Conservation (phyloP, 108 stramenopile species). For the Cylindrotheca fusiformis region DNA sequence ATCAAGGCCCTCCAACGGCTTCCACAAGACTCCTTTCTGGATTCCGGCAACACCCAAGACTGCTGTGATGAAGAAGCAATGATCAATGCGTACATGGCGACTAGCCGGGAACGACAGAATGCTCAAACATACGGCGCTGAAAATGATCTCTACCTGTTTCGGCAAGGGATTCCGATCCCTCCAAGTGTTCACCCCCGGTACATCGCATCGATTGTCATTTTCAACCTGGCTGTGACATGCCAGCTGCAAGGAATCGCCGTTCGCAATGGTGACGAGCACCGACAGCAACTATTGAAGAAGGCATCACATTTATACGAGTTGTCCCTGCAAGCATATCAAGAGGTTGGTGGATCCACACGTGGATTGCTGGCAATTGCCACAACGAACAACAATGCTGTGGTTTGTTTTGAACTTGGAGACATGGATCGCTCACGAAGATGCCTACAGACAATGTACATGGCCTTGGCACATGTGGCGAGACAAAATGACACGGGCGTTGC, state of each 20-base stretch:
- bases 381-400: neutral
- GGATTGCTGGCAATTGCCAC: neutral
- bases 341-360: neutral
- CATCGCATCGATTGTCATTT: neutral
- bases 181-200: neutral
- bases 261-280: neutral
- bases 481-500: neutral
- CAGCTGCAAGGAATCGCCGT: neutral
- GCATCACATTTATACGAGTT: neutral
- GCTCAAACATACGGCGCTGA: neutral
- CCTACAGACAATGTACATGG: neutral
- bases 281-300: neutral
- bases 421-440: neutral
- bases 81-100: neutral
- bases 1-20: too few relatives aligned
- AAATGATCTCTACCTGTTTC: neutral
- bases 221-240: neutral
- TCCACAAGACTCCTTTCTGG: too few relatives aligned
- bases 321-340: neutral
- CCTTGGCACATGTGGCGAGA: neutral
- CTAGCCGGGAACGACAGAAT: neutral
- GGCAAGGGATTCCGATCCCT: neutral
- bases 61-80: neutral
- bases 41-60: too few relatives aligned
- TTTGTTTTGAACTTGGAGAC: neutral